Conservation (phyloP, 75 land plant species). For the Cupressus sempervirens region DNA sequence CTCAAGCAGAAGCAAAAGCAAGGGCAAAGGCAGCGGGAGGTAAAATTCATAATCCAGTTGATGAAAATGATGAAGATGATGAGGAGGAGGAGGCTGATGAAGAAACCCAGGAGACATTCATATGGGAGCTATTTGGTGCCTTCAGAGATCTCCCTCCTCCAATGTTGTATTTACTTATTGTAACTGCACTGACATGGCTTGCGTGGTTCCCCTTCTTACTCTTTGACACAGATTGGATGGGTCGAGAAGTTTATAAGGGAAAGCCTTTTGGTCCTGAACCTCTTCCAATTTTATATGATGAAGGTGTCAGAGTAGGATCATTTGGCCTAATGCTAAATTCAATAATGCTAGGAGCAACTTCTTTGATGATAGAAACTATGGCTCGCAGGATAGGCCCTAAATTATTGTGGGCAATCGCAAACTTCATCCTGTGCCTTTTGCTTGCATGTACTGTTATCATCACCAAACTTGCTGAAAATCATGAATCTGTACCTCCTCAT, state of each 20-base stretch:
- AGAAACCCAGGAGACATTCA: constrained; percentile 58
- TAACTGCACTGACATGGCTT: constrained; percentile 85
- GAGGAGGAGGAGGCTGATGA: constrained; percentile 32
- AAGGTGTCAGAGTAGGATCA: constrained; percentile 88
- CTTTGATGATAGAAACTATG: constrained; percentile 69
- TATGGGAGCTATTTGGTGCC: constrained; percentile 83
- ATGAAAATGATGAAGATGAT: constrained; percentile 7
- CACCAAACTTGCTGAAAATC: constrained; percentile 19
- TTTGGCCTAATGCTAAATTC: constrained; percentile 88
- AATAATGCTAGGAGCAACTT: constrained; percentile 74
- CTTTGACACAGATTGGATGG: constrained; percentile 99
- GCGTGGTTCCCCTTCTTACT: constrained; percentile 99
- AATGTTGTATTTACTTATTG: constrained; percentile 74
- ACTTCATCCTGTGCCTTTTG: constrained; percentile 59
- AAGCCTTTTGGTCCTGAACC: constrained; percentile 36
- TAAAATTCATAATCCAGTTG: neutral
- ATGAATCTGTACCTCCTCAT: constrained; percentile 38
- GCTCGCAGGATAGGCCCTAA: constrained; percentile 79
- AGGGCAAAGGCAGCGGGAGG: constrained; percentile 24
- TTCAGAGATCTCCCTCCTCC: constrained; percentile 60
- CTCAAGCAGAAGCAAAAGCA: constrained; percentile 5
- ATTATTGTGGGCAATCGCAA: constrained; percentile 78
- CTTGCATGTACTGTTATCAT: constrained; percentile 53
- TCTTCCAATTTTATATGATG: constrained; percentile 38
- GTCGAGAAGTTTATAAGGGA: constrained; percentile 86